A percentile compares a stretch with the other conserved stretches of the same genome.
phyloP scores from a whole-genome alignment of 805 yeast genomes.

The Monosporozyma aerobia region DNA sequence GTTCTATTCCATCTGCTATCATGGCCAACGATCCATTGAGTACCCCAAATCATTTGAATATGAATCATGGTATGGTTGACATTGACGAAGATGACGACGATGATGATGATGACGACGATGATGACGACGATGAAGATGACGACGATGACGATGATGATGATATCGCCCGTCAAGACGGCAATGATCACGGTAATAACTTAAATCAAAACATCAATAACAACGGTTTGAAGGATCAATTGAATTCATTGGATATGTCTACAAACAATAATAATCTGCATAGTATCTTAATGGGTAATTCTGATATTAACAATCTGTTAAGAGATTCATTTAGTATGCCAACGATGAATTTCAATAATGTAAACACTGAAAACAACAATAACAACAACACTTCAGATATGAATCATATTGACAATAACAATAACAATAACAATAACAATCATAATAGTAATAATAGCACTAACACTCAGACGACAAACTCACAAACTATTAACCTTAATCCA shows the following conservation, averaged over 20 bases:
- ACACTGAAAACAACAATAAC: background rate
- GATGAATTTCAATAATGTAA: background rate
- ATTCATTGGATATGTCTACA: background rate
- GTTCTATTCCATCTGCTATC: background rate
- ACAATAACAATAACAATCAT: background rate
- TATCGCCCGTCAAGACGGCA: too few relatives aligned
- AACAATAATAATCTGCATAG: background rate
- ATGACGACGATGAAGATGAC: constrained; percentile 34
- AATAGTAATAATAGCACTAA: background rate
- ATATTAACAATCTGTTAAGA: background rate
- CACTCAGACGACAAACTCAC: background rate
- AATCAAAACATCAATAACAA: background rate
- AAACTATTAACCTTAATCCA: background rate
- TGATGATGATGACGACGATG: constrained; percentile 25
- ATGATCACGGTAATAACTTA: too few relatives aligned
- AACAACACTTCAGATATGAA: background rate
- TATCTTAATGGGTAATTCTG: background rate
- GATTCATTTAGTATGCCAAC: background rate
- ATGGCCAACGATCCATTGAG: background rate
- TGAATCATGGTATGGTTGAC: constrained; percentile 7
- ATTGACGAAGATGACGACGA: constrained; percentile 22
- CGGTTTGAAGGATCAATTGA: background rate
- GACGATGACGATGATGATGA: constrained; percentile 30
- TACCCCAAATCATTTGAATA: background rate
- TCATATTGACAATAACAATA: background rate